Percentiles rank a stretch among this genome's conserved stretches.
Conservation (phyloP, 345 rosid species). For the Murraya koenigii region DNA sequence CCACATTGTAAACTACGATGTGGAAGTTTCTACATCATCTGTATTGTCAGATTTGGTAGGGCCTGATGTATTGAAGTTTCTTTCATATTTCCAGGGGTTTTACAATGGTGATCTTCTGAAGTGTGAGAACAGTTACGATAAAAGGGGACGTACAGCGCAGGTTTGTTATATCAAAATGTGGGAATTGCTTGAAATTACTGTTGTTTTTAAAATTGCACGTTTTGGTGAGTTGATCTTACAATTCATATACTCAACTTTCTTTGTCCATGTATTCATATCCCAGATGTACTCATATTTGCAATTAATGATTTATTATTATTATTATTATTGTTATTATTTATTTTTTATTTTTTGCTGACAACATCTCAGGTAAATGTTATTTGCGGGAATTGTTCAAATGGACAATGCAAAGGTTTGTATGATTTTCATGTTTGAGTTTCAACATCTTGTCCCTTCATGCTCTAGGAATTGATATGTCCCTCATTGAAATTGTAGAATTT, state of each 20-base stretch:
- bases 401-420: constrained; percentile 74
- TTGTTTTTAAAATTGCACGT: not conserved
- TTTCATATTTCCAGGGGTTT: constrained; percentile 49
- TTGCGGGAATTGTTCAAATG: constrained; percentile 78
- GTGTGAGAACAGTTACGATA: constrained; percentile 80
- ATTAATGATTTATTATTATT: not conserved
- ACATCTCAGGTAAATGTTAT: constrained; percentile 69
- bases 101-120: constrained; percentile 73
- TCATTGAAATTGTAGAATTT: not conserved
- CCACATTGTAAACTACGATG: not conserved
- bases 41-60: not conserved
- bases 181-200: not conserved
- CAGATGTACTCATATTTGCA: not conserved
- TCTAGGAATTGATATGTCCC: not conserved
- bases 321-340: not conserved
- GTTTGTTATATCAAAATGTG: constrained; percentile 22
- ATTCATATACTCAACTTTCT: not conserved
- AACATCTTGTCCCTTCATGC: constrained; percentile 10
- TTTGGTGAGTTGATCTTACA: not conserved
- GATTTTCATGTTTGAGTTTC: constrained; percentile 14
- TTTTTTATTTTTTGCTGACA: not conserved
- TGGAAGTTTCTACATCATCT: not conserved
- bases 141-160: constrained; percentile 92
- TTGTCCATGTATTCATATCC: constrained; percentile 5
- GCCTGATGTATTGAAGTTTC: constrained; percentile 4